These are phyloP conservation scores for Pythium oligandrum DNA, from an alignment of 352 stramenopile genomes.

Conservation along the genomic window DNA sequence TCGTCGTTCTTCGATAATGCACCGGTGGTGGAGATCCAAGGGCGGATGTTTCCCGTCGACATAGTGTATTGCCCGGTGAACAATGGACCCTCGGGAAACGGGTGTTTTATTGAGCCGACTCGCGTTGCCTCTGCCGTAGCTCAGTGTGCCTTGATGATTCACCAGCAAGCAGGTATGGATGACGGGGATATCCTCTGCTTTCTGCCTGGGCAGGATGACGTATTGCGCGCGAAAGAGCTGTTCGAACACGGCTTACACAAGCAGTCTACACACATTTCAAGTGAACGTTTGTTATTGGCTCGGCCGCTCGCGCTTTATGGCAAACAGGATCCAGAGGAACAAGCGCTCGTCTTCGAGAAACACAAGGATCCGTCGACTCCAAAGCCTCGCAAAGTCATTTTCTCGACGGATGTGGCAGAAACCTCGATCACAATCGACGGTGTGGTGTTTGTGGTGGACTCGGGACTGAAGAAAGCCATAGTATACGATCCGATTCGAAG, in stretches of 20 bases:
- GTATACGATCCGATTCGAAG: constrained; percentile 57
- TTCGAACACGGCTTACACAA: constrained; percentile 4
- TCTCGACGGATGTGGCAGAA: constrained; percentile 75
- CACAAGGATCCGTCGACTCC: not conserved
- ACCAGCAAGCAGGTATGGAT: constrained; percentile 5
- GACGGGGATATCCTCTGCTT: constrained; percentile 25
- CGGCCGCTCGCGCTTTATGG: constrained; percentile 13
- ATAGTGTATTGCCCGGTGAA: constrained; percentile 7
- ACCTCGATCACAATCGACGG: constrained; percentile 93
- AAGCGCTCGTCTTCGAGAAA: constrained; percentile 19
- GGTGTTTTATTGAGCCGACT: constrained; percentile 5
- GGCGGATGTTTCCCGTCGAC: constrained; percentile 27
- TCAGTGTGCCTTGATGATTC: constrained; percentile 11
- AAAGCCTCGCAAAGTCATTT: constrained; percentile 54
- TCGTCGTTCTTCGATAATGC: constrained; percentile 61
- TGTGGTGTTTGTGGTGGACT: constrained; percentile 41
- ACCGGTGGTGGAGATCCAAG: constrained; percentile 41
- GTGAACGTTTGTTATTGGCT: not conserved
- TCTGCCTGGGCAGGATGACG: constrained; percentile 20
- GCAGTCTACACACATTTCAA: too few relatives aligned
- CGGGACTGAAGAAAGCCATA: constrained; percentile 19
- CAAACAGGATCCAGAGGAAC: constrained; percentile 17
- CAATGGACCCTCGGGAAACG: not conserved
- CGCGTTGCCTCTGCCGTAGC: constrained; percentile 9
- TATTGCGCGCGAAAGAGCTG: constrained; percentile 15